Evolutionary conservation across 2,329 filamentous ascomycete genomes (phyloP).

Genomic region (Neobulgaria alba): DNA sequence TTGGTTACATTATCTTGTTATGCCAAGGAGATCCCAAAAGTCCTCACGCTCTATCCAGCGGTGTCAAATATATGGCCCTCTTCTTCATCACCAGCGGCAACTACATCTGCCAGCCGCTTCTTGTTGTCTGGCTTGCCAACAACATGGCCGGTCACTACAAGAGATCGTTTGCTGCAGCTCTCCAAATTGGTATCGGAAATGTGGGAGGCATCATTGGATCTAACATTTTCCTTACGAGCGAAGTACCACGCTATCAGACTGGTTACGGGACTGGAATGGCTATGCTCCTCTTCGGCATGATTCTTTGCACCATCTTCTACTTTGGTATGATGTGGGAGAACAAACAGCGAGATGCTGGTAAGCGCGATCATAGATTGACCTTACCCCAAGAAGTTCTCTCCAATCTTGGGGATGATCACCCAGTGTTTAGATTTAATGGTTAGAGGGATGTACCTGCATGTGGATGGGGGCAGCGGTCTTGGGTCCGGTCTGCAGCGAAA

Average conservation of each 20-base stretch:
- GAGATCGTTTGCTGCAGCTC: constrained; percentile 24
- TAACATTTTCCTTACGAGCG: constrained; percentile 32
- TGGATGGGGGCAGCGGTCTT: background rate
- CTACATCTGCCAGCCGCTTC: constrained; percentile 29
- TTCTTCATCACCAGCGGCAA: constrained; percentile 32
- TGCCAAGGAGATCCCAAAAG: constrained; percentile 13
- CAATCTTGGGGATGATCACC: constrained; percentile 45
- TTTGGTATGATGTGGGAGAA: constrained; percentile 27
- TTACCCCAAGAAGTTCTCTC: constrained; percentile 31
- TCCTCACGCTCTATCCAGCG: constrained; percentile 37
- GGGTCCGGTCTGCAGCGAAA: background rate
- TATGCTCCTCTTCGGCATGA: constrained; percentile 9
- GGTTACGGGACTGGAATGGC: constrained; percentile 32
- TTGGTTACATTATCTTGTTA: constrained; percentile 26
- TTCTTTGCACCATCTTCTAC: constrained; percentile 9
- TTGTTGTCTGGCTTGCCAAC: constrained; percentile 41
- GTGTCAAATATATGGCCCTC: constrained; percentile 30
- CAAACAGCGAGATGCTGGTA: constrained; percentile 36
- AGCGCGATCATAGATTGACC: constrained; percentile 33
- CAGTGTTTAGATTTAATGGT: constrained; percentile 35
- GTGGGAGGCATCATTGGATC: constrained; percentile 30
- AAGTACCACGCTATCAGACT: constrained; percentile 30
- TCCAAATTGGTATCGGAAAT: constrained; percentile 27
- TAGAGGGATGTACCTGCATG: background rate
- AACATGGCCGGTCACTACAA: constrained; percentile 20